Conservation (phyloP, 768 basidiomycete species). For the Tremella fuciformis region DNA sequence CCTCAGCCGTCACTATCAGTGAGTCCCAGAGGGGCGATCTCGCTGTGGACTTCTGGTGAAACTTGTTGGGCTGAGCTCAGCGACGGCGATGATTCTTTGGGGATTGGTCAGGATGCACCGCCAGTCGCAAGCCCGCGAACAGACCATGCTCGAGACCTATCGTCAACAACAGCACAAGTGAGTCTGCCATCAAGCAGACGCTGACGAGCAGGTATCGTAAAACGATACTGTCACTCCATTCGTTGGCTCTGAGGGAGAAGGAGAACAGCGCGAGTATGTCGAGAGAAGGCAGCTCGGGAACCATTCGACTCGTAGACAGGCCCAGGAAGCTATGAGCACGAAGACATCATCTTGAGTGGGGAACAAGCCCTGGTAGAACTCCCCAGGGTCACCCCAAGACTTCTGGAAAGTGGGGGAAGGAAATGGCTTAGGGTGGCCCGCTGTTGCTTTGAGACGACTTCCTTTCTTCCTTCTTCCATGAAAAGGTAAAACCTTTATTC, state of each 20-base stretch:
- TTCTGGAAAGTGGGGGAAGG: no score
- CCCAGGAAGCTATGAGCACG: no score
- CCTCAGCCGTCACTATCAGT: background rate
- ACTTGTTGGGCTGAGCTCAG: background rate
- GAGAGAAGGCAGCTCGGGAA: background rate
- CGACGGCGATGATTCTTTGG: background rate
- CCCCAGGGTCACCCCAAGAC: no score
- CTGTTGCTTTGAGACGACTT: no score
- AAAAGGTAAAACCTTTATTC: no score
- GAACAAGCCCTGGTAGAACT: no score
- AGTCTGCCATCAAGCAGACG: background rate
- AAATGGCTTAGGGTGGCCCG: no score
- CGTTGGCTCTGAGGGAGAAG: background rate
- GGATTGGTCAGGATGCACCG: conserved; percentile 5
- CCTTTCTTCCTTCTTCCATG: no score
- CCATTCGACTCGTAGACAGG: background rate
- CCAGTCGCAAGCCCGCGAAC: background rate
- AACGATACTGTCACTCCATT: background rate
- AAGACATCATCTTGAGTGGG: no score
- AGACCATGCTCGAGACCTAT: background rate
- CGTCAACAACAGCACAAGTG: background rate
- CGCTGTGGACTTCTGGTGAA: background rate
- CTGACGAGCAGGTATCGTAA: conserved; percentile 5
- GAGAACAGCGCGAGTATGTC: background rate
- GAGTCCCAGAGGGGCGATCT: background rate